These are phyloP conservation scores for Grosmannia huntii DNA, from an alignment of 2,329 filamentous ascomycete genomes.

Conservation along the genomic window DNA sequence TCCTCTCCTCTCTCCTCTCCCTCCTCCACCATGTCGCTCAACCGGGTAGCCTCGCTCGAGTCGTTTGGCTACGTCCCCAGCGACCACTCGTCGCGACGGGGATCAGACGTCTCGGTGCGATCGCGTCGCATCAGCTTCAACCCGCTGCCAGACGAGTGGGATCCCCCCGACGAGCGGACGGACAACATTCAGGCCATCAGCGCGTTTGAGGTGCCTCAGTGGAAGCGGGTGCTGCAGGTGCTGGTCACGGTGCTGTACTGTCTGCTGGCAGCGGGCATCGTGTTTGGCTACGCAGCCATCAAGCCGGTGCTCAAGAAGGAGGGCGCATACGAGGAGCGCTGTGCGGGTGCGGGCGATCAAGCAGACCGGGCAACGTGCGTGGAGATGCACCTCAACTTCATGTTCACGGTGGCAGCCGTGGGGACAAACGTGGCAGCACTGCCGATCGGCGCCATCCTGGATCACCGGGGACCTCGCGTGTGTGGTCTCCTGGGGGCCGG, in stretches of 20 bases:
- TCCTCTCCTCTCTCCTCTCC: background rate
- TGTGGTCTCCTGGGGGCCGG: conserved; percentile 59
- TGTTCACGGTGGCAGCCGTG: conserved; percentile 85
- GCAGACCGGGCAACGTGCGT: conserved; percentile 28
- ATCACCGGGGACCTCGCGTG: conserved; percentile 66
- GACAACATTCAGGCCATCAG: conserved; percentile 33
- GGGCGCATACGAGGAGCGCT: conserved; percentile 56
- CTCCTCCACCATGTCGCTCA: conserved; percentile 32
- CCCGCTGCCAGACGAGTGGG: conserved; percentile 39
- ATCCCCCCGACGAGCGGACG: conserved; percentile 26
- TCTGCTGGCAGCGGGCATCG: conserved; percentile 57
- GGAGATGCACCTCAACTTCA: conserved; percentile 63
- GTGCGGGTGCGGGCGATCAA: conserved; percentile 21
- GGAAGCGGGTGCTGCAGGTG: conserved; percentile 38
- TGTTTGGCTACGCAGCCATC: conserved; percentile 76
- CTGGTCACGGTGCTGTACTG: conserved; percentile 25
- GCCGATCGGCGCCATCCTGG: conserved; percentile 73
- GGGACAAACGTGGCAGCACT: conserved; percentile 79
- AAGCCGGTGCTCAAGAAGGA: conserved; percentile 68
- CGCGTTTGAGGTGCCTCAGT: conserved; percentile 40
- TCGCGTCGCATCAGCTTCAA: conserved; percentile 40
- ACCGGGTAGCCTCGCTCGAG: conserved; percentile 39
- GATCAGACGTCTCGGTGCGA: conserved; percentile 33
- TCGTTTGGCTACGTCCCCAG: conserved; percentile 31
- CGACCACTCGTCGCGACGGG: conserved; percentile 26